Percentiles rank a stretch among this genome's conserved stretches.
Evolutionary conservation across 257 asterid genomes (phyloP).

Genomic region (Solanum boliviense): DNA sequence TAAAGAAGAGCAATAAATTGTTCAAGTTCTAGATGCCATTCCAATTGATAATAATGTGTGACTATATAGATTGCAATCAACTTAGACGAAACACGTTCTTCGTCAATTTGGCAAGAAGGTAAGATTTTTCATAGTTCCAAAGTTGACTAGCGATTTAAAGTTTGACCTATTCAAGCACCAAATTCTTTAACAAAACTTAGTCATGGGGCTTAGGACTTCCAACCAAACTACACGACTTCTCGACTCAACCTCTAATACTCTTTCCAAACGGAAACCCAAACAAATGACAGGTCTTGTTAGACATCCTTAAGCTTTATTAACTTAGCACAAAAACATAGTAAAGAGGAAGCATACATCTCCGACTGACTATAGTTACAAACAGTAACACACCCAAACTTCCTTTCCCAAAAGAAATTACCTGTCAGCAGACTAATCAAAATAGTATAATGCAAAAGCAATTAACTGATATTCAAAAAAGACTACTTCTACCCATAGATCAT

Average conservation of each 20-base stretch:
- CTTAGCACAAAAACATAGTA: neutral
- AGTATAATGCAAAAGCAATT: neutral
- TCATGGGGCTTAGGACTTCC: neutral
- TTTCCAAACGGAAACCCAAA: neutral
- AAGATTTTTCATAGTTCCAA: neutral
- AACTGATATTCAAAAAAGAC: neutral
- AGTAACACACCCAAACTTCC: neutral
- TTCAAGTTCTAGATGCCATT: neutral
- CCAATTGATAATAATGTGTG: neutral
- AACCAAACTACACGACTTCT: neutral
- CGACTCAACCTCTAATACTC: neutral
- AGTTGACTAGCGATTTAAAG: neutral
- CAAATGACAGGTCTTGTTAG: neutral
- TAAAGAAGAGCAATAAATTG: neutral
- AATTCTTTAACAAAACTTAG: neutral
- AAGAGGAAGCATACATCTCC: neutral
- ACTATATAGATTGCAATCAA: neutral
- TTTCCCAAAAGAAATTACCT: neutral
- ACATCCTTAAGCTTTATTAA: neutral
- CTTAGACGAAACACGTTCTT: neutral
- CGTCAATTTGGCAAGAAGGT: neutral
- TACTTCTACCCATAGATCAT: neutral
- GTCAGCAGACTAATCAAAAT: neutral
- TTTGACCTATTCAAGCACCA: neutral
- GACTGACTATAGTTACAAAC: neutral